Percentiles rank a stretch among this genome's conserved stretches.
Evolutionary conservation across 192 early-diverging fungal genomes (phyloP).

Genomic region (Coemansia guatemalensis): DNA sequence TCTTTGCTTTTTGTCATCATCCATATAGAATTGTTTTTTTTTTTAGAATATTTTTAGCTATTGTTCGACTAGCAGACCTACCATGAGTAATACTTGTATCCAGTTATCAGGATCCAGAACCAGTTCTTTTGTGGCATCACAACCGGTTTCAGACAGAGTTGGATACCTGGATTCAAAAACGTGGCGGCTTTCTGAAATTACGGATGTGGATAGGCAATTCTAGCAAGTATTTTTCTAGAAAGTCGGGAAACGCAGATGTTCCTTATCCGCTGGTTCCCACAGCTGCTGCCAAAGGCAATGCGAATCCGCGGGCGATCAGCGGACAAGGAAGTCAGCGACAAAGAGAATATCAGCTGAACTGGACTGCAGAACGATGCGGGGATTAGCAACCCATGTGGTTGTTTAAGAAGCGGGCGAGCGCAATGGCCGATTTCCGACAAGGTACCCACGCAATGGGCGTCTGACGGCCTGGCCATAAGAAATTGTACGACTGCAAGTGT

Average conservation of each 20-base stretch:
- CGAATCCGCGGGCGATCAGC: background rate
- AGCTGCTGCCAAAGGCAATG: background rate
- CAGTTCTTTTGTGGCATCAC: background rate
- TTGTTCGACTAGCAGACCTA: background rate
- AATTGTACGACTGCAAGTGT: background rate
- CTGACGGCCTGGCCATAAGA: background rate
- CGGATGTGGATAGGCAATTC: background rate
- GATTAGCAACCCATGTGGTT: background rate
- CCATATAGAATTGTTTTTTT: constrained; percentile 1
- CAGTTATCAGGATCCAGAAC: background rate
- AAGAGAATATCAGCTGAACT: background rate
- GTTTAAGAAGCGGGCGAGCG: background rate
- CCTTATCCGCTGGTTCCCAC: background rate
- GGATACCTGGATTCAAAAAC: background rate
- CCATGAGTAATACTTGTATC: background rate
- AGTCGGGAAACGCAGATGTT: background rate
- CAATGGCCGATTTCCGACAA: background rate
- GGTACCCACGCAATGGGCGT: background rate
- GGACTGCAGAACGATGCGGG: background rate
- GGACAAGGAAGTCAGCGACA: background rate
- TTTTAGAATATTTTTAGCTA: background rate
- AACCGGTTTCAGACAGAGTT: constrained; percentile 3
- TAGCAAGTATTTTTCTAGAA: background rate
- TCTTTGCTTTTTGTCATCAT: constrained; percentile 1
- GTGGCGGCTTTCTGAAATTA: background rate